Evolutionary conservation across 2,329 filamentous ascomycete genomes (phyloP).

Genomic region (Seiridium cupressi): DNA sequence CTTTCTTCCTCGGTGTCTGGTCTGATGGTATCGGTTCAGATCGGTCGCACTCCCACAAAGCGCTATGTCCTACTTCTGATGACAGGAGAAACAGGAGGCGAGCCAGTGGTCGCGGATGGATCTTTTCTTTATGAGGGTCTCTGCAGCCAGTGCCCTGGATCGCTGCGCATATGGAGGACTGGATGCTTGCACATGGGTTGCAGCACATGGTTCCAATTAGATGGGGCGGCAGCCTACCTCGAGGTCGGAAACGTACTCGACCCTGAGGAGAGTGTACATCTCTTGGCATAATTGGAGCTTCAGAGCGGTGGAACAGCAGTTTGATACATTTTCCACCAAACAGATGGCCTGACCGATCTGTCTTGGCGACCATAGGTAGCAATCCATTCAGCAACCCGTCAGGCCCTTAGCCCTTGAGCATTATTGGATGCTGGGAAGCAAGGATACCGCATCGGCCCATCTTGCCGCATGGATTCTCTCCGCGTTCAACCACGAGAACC

Average conservation of each 20-base stretch:
- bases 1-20: neutral
- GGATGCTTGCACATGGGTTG: conserved; percentile 2
- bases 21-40: neutral
- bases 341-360: neutral
- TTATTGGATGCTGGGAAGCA: neutral
- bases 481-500: neutral
- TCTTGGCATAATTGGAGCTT: conserved; percentile 14
- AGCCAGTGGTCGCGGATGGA: neutral
- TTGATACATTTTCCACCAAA: neutral
- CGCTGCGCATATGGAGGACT: neutral
- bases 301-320: conserved; percentile 11
- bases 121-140: neutral
- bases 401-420: neutral
- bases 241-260: neutral
- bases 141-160: neutral
- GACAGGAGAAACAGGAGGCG: neutral
- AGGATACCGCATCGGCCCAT: neutral
- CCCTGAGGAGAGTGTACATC: conserved; percentile 7
- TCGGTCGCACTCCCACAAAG: neutral
- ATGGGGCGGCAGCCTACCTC: conserved; percentile 7
- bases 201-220: conserved; percentile 1
- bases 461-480: neutral
- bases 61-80: neutral
- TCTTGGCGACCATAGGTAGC: neutral
- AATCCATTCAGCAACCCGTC: neutral